phyloP scores from a whole-genome alignment of 192 early-diverging fungal genomes.

The Entomortierella chlamydospora region DNA sequence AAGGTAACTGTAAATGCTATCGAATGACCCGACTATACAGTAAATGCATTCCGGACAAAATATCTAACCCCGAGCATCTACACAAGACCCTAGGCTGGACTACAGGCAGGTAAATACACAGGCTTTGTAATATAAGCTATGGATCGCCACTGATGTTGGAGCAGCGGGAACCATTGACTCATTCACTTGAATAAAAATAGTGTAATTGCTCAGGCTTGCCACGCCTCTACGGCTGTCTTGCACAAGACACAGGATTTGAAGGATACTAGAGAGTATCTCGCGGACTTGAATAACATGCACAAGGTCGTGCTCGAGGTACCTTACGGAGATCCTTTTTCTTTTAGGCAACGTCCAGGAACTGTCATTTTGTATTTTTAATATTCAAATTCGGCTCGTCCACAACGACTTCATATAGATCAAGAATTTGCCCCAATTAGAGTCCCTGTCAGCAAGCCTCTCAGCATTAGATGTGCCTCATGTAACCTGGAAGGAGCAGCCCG shows the following conservation, averaged over 20 bases:
- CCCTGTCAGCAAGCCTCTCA: slow-evolving; percentile 65
- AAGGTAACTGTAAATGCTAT: slow-evolving; percentile 62
- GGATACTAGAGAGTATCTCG: slow-evolving; percentile 70
- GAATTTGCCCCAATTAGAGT: slow-evolving; percentile 70
- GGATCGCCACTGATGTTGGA: no score
- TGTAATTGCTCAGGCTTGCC: slow-evolving; percentile 80
- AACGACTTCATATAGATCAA: slow-evolving; percentile 64
- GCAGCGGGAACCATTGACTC: neutral
- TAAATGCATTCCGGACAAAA: neutral
- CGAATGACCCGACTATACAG: no score
- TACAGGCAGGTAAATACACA: slow-evolving; percentile 80
- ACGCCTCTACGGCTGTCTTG: slow-evolving; percentile 74
- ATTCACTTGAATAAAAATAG: slow-evolving; percentile 39
- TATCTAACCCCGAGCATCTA: neutral
- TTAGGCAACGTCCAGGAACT: no score
- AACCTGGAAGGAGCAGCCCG: slow-evolving; percentile 82
- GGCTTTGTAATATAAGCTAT: no score
- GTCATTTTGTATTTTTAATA: no score
- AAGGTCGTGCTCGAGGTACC: slow-evolving; percentile 79
- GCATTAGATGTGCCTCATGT: slow-evolving; percentile 67
- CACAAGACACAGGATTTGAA: slow-evolving; percentile 69
- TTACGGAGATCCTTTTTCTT: neutral
- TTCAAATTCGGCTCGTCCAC: no score
- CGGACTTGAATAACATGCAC: slow-evolving; percentile 74
- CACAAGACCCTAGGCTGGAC: slow-evolving; percentile 65